Evolutionary conservation across 495 filamentous ascomycete species (phyloP), one percentile per base, ranked within the genome.

Genomic region (Neurospora sp.): DNA sequence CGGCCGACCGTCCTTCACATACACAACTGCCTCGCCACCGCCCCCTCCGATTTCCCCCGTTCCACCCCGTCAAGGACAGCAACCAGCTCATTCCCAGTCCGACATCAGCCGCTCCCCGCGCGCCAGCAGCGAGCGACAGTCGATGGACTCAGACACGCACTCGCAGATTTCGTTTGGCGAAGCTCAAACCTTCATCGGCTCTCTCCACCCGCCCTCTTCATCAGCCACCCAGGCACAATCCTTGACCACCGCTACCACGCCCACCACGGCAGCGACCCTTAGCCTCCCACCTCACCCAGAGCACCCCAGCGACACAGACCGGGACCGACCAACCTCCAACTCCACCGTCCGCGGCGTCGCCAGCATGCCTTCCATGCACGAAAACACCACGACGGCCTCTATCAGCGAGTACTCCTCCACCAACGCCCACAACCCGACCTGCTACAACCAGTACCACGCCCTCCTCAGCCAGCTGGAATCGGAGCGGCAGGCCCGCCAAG

Each of bases 401-500:
- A 39, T 74, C 10, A 73, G 72, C 38, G 39, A 73, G 16, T 71
- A 79, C 12, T 80, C 81, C 42, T 48, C 62, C 59, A 77, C 20
- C 69, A 54, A 69, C 14, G 75, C 23, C 66, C 39, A 75, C 10
- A 72, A 72, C 37, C 31, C 74, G 20, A 70, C 80, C 12, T 79
- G 79, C 42, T 48, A 70, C 1, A 83, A 84, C 20, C 78, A 85
- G 54, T 81, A 83, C 70, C 80, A 78, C 1, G 73, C 76, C 5
- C 77, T 86, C 10, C 76, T 81, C 37, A 77, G 82, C n/a, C 79
- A 86, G 62, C 83, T 89, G 20, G 84, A 86, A 35, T 73, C 78
- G 20, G 87, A 89, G 75, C 84, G 85, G 70, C 80, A 83, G 5
- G 84, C 84, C 10, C 84, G 87, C 2, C 83, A 82, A 23, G 80